Conservation (phyloP, 192 early-diverging fungal species). For the Backusella psychrophila region DNA sequence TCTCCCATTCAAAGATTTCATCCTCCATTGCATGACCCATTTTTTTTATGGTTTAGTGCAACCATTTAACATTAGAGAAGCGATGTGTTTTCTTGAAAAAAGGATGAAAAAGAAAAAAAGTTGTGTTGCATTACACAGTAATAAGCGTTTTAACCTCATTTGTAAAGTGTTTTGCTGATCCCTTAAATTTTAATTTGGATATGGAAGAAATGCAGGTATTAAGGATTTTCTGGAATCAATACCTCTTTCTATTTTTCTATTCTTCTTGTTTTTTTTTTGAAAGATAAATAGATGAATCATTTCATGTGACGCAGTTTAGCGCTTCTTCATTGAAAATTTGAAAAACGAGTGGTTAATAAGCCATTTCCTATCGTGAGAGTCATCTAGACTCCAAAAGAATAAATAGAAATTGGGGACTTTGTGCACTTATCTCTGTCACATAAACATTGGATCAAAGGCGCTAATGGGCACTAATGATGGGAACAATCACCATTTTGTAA, state of each 20-base stretch:
- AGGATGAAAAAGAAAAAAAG: neutral
- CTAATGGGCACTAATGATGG: neutral
- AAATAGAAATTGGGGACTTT: neutral
- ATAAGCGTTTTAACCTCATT: neutral
- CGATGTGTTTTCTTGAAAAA: neutral
- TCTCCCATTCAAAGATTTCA: neutral
- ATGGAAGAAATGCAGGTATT: neutral
- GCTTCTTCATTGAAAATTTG: neutral
- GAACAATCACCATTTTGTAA: neutral
- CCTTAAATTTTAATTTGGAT: neutral
- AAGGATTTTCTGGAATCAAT: neutral
- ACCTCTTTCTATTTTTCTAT: neutral
- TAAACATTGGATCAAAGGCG: neutral
- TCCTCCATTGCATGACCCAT: neutral
- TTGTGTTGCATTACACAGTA: neutral
- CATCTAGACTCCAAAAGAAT: neutral
- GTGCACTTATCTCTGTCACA: neutral
- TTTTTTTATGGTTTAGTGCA: too few species aligned
- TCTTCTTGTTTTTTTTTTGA: neutral
- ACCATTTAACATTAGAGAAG: neutral
- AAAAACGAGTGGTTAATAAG: neutral
- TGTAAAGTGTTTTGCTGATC: neutral
- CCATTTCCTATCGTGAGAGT: neutral
- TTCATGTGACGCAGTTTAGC: neutral
- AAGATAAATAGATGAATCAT: neutral